A percentile compares a stretch with the other conserved stretches of the same genome.
Conservation (phyloP, 176 grass and related monocot species). For the Eremochloa ophiuroides region DNA sequence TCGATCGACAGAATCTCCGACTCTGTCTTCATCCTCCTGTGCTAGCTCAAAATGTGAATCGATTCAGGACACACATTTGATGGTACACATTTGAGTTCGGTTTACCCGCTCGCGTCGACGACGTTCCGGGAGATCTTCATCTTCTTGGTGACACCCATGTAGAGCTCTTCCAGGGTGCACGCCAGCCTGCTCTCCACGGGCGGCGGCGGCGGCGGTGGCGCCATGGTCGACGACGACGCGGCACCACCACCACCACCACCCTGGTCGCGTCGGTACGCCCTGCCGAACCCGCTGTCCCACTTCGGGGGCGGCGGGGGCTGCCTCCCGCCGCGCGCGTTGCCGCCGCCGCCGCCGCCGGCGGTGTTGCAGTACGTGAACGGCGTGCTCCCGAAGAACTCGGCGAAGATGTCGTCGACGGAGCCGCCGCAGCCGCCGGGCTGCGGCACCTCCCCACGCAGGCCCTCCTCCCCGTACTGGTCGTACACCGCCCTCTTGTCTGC, state of each 20-base stretch:
- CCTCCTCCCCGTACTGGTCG: constrained; percentile 69
- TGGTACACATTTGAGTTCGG: neutral
- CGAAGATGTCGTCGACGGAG: constrained; percentile 70
- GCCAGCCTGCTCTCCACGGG: constrained; percentile 63
- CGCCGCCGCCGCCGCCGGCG: neutral
- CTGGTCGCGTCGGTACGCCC: constrained; percentile 5
- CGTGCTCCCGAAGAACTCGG: constrained; percentile 74
- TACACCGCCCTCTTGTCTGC: constrained; percentile 59
- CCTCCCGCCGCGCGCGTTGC: constrained; percentile 26
- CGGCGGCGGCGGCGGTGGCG: neutral
- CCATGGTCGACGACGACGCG: neutral
- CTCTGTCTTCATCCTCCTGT: constrained; percentile 54
- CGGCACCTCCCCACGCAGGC: constrained; percentile 33
- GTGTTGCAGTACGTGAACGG: constrained; percentile 56
- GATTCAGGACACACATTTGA: neutral
- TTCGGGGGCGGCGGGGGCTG: constrained; percentile 18
- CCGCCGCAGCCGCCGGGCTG: neutral
- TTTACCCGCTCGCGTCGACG: constrained; percentile 46
- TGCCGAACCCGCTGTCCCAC: constrained; percentile 25
- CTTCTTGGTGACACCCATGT: constrained; percentile 68
- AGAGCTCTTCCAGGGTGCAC: constrained; percentile 88
- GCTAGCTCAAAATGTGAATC: neutral
- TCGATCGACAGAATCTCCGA: constrained; percentile 63
- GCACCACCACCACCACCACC: neutral
- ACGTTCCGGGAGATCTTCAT: constrained; percentile 74